Conservation (phyloP, 805 yeast genomes). For the Lachancea dasiensis region DNA sequence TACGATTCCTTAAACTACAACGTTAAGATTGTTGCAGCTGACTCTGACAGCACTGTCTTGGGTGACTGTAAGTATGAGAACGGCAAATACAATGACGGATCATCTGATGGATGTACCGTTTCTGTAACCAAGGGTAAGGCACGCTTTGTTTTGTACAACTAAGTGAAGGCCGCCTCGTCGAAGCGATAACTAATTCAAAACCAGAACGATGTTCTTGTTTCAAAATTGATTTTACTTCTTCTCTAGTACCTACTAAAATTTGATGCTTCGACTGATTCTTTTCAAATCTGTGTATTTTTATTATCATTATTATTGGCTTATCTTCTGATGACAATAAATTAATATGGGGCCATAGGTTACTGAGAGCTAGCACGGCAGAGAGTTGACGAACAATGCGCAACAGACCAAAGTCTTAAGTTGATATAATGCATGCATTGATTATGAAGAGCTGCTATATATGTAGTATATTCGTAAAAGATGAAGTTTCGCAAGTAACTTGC, state of each 20-base stretch:
- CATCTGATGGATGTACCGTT: constrained; percentile 88
- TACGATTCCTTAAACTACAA: constrained; percentile 49
- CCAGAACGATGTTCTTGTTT: constrained; percentile 1
- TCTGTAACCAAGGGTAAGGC: constrained; percentile 82
- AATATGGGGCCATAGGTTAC: too few species aligned
- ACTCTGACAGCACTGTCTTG: constrained; percentile 49
- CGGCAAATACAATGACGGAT: constrained; percentile 65
- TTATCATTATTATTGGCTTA: too few species aligned
- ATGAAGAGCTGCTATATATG: too few species aligned
- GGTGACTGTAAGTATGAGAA: constrained; percentile 78
- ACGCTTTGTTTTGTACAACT: constrained; percentile 64
- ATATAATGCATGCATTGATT: too few species aligned
- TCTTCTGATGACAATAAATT: too few species aligned
- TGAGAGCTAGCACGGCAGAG: too few species aligned
- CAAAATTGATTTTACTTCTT: neutral
- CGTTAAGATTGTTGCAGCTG: constrained; percentile 69
- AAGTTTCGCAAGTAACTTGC: too few species aligned
- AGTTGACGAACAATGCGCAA: too few species aligned
- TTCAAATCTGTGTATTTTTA: too few species aligned
- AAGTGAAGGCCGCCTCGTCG: neutral
- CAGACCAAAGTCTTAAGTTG: too few species aligned
- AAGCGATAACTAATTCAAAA: neutral
- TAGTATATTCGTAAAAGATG: too few species aligned
- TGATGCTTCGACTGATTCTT: neutral
- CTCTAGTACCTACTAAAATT: neutral